Conservation (phyloP, 1,139 yeast genomes). For the Hansenula sp. region DNA sequence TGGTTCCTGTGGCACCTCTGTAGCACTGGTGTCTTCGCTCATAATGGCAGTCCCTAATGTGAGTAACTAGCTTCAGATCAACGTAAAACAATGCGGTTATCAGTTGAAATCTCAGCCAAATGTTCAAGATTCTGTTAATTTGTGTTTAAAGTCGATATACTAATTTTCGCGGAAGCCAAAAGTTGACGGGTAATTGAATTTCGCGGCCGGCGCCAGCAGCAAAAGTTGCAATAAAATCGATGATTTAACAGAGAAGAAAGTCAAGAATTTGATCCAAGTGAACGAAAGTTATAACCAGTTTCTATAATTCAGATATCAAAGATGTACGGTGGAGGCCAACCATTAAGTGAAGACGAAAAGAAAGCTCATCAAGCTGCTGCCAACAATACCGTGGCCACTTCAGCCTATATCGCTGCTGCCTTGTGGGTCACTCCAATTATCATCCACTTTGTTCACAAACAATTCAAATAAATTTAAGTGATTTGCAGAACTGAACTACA, state of each 20-base stretch:
- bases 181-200: no score
- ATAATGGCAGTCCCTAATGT: no score
- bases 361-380: slow-evolving; percentile 70
- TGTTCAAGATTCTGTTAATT: neutral
- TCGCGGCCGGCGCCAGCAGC: neutral
- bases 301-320: neutral
- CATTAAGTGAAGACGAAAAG: slow-evolving; percentile 75
- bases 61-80: no score
- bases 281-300: no score
- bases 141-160: neutral
- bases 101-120: no score
- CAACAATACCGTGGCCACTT: slow-evolving; percentile 58
- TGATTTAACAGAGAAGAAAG: no score
- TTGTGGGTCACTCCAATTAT: slow-evolving; percentile 75
- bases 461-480: slow-evolving; percentile 28
- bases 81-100: no score
- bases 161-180: neutral
- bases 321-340: slow-evolving; percentile 81
- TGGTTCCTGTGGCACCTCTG: neutral
- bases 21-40: neutral
- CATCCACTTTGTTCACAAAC: slow-evolving; percentile 57
- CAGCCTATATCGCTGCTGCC: slow-evolving; percentile 70
- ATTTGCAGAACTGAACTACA: no score
- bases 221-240: no score
- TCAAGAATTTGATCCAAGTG: no score